A percentile compares a stretch with the other conserved stretches of the same genome.
phyloP scores from a whole-genome alignment of 176 grass and related monocot genomes.

The Miscanthus lutarioriparius region DNA sequence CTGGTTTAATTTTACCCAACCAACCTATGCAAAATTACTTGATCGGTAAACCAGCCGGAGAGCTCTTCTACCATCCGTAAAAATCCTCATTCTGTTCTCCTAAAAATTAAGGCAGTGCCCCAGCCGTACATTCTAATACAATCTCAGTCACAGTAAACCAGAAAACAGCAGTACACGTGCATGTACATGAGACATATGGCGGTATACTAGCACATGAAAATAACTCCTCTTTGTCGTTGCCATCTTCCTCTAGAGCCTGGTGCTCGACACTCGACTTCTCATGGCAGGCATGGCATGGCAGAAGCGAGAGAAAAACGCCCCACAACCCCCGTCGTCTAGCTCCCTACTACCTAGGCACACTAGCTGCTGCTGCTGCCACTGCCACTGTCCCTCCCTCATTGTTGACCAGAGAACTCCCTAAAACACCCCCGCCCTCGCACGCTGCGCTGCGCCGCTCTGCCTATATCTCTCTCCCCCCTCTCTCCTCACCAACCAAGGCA shows the following conservation, averaged over 20 bases:
- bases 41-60: too few species aligned
- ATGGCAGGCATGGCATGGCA: conserved; percentile 14
- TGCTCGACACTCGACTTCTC: conserved; percentile 2
- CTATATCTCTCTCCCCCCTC: not conserved
- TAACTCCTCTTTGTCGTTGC: not conserved
- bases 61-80: too few species aligned
- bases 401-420: conserved; percentile 35
- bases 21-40: too few species aligned
- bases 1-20: too few species aligned
- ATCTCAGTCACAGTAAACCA: not conserved
- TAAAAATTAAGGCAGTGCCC: not conserved
- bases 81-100: not conserved
- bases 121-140: not conserved
- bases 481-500: conserved; percentile 33
- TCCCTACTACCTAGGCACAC: not conserved
- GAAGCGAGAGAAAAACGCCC: not conserved
- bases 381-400: conserved; percentile 30
- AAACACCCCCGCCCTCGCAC: not conserved
- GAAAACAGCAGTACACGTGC: not conserved
- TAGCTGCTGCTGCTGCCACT: conserved; percentile 18
- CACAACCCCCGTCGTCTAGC: conserved; percentile 20
- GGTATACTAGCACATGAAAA: not conserved
- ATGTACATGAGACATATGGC: not conserved
- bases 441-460: not conserved
- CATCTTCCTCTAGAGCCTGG: conserved; percentile 16